phyloP scores from a whole-genome alignment of 108 stramenopile genomes.

The Discostella stelligeroides region DNA sequence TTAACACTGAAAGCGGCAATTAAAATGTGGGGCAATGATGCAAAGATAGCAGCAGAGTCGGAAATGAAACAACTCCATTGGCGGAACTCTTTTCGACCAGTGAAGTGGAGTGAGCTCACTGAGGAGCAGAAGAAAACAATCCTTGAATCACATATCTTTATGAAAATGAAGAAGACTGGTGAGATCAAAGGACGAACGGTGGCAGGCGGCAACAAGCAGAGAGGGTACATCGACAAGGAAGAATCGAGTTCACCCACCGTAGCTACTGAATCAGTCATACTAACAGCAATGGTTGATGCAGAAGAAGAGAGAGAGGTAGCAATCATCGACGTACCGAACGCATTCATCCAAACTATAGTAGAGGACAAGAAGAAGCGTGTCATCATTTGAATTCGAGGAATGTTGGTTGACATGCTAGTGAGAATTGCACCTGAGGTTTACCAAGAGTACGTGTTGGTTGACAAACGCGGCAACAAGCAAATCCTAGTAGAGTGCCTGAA shows the following conservation, averaged over 20 bases:
- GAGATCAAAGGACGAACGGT: conserved; percentile 1
- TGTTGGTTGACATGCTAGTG: conserved; percentile 32
- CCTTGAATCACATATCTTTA: conserved; percentile 9
- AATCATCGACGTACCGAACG: conserved; percentile 8
- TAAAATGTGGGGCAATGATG: too few species aligned
- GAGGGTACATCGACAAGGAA: neutral
- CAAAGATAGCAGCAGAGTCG: neutral
- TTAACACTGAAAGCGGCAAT: too few species aligned
- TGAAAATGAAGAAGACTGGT: neutral
- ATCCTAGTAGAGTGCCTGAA: conserved; percentile 16
- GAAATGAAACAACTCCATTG: conserved; percentile 10
- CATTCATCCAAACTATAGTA: conserved; percentile 19
- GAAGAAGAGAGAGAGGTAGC: conserved; percentile 1
- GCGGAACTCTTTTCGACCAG: neutral
- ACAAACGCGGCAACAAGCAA: conserved; percentile 16
- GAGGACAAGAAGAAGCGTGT: conserved; percentile 1
- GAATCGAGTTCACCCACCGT: conserved; percentile 9
- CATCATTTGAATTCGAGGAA: conserved; percentile 16
- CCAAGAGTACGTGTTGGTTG: neutral
- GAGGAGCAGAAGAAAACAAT: neutral
- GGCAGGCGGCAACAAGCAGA: conserved; percentile 4
- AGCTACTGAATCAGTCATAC: conserved; percentile 9
- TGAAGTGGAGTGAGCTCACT: neutral
- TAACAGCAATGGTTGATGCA: conserved; percentile 18
- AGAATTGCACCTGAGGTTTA: conserved; percentile 41